Evolutionary conservation across 495 filamentous ascomycete species (phyloP), one percentile per base, ranked within the genome.

Genomic region (Saxophila tyrrhenica): DNA sequence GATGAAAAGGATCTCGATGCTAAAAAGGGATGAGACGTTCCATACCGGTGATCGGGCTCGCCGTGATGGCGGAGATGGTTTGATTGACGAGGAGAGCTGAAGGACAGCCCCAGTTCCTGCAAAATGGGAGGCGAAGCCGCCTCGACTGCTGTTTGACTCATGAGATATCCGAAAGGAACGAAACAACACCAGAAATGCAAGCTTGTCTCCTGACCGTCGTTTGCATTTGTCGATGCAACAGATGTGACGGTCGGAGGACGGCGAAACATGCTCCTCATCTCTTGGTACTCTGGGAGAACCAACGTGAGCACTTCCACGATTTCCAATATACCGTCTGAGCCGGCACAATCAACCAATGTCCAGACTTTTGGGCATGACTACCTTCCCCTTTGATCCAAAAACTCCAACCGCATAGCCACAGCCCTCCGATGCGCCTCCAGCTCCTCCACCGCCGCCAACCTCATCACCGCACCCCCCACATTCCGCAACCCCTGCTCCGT

Each of bases 351-450:
- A n/a, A n/a, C n/a, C n/a, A n/a, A n/a, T n/a, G n/a, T n/a, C n/a
- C n/a, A n/a, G n/a, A n/a, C n/a, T n/a, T n/a, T n/a, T n/a, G n/a
- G n/a, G n/a, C 23, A 48, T 23, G 3, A 5, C 45, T 48, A 7
- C 50, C 51, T 41, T 16, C 25, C 3, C 25, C 24, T 39, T 24
- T 54, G n/a, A n/a, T n/a, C 21, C 57, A 87, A 80, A 58, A 78
- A 73, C 45, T 79, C 78, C 60, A 97, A 70, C 50, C 92, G 79
- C 56, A 98, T 87, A 71, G 83, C 85, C 38, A 98, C 89, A 5
- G 92, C 92, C 63, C 90, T 74, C 64, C 89, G 81, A 73, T 98
- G 92, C 20, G 92, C 92, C 64, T 98, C 92, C 49, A 98, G 70
- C 67, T 92, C 89, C 67, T 98, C 92, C 7, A 98, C 89, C 56